Evolutionary conservation across 2,329 filamentous ascomycete genomes (phyloP).

Genomic region (Colletotrichum sidae): DNA sequence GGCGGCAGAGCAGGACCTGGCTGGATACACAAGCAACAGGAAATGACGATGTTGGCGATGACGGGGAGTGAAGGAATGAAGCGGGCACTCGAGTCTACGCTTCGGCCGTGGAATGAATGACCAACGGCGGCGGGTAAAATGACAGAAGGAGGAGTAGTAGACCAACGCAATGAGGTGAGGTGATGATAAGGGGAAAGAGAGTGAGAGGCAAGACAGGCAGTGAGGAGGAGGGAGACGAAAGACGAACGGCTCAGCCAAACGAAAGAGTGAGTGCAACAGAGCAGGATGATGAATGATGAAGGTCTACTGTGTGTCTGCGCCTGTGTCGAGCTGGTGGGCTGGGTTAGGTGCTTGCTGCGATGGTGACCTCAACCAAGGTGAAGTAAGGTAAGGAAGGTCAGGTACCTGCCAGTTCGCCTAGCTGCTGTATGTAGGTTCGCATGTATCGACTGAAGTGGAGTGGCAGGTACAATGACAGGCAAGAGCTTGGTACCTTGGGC

Average conservation of each 20-base stretch:
- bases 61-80: constrained; percentile 18
- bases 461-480: constrained; percentile 16
- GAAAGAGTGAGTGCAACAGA: constrained; percentile 6
- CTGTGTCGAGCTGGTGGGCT: constrained; percentile 24
- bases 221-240: constrained; percentile 4
- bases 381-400: not conserved
- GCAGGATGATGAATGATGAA: constrained; percentile 5
- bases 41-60: constrained; percentile 23
- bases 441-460: not conserved
- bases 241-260: too few relatives aligned
- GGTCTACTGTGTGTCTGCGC: not conserved
- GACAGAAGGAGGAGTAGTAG: constrained; percentile 1
- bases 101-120: constrained; percentile 34
- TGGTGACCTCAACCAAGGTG: too few relatives aligned
- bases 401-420: constrained; percentile 2
- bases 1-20: constrained; percentile 4
- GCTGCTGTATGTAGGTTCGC: too few relatives aligned
- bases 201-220: not conserved
- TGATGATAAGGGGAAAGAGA: constrained; percentile 4
- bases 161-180: constrained; percentile 7
- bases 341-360: too few relatives aligned
- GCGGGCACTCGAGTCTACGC: constrained; percentile 24
- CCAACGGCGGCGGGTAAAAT: constrained; percentile 14
- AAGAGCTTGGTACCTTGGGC: constrained; percentile 20
- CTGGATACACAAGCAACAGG: not conserved